Evolutionary conservation across 805 yeast genomes (phyloP).

Genomic region (Metschnikowia chrysomelidarum): DNA sequence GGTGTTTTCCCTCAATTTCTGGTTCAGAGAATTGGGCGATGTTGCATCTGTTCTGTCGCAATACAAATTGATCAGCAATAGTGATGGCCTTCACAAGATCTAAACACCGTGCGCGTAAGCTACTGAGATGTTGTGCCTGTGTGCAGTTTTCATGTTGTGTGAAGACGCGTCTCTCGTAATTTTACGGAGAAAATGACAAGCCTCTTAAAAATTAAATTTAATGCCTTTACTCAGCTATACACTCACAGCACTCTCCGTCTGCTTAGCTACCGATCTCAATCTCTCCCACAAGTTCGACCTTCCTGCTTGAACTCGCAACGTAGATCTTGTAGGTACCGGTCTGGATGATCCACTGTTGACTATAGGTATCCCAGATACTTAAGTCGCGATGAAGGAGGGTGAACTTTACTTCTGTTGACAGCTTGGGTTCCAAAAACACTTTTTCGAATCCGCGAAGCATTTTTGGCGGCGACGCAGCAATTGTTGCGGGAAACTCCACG

Average conservation of each 20-base stretch:
- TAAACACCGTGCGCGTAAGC: too few species aligned
- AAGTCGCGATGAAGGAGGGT: constrained; percentile 51
- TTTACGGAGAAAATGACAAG: too few species aligned
- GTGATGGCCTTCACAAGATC: too few species aligned
- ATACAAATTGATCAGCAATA: too few species aligned
- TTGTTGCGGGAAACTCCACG: constrained; percentile 48
- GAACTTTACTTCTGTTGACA: constrained; percentile 37
- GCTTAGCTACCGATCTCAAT: constrained; percentile 38
- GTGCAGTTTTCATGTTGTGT: too few species aligned
- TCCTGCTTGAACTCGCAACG: constrained; percentile 49
- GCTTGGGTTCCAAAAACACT: constrained; percentile 44
- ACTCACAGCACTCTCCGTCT: too few species aligned
- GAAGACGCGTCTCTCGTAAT: too few species aligned
- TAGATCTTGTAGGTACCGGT: constrained; percentile 54
- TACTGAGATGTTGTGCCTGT: too few species aligned
- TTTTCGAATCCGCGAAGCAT: constrained; percentile 59
- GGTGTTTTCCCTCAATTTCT: constrained; percentile 4
- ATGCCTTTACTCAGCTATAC: too few species aligned
- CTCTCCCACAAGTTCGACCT: constrained; percentile 46
- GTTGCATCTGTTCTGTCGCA: constrained; percentile 8
- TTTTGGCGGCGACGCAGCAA: constrained; percentile 50
- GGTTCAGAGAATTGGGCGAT: constrained; percentile 2
- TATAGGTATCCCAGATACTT: constrained; percentile 53
- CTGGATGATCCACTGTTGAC: constrained; percentile 58
- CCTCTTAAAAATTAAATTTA: too few species aligned